These are phyloP conservation scores for Trichoderma simmonsii DNA, from an alignment of 2,329 filamentous ascomycete species.

Conservation along the genomic window DNA sequence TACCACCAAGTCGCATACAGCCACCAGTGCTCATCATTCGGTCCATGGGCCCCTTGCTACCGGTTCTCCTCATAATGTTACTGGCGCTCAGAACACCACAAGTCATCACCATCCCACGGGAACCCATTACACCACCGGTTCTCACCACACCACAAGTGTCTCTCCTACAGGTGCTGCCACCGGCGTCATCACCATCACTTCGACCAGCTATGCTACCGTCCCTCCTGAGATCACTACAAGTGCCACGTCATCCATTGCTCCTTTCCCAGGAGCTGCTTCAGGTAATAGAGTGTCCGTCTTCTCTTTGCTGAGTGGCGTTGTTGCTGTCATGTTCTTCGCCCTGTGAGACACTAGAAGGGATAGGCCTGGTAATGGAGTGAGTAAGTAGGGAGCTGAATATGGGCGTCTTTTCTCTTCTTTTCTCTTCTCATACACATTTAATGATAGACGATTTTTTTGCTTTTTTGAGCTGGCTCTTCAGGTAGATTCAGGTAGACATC, in stretches of 20 bases:
- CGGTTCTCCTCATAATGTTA: neutral
- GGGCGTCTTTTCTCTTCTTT: neutral
- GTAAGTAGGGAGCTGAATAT: neutral
- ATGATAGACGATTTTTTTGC: constrained; percentile 12
- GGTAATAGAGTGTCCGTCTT: neutral
- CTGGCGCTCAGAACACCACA: neutral
- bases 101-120: neutral
- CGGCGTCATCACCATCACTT: neutral
- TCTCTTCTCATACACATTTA: constrained; percentile 10
- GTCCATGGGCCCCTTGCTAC: neutral
- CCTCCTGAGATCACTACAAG: neutral
- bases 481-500: neutral
- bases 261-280: constrained; percentile 15
- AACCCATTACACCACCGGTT: neutral
- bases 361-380: neutral
- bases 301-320: constrained; percentile 5
- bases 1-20: neutral
- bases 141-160: neutral
- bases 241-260: constrained; percentile 2
- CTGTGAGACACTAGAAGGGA: neutral
- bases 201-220: neutral
- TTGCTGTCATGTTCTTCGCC: constrained; percentile 4
- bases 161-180: neutral
- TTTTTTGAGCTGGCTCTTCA: constrained; percentile 1
- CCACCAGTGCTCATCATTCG: neutral